A percentile compares a stretch with the other conserved stretches of the same genome.
Conservation (phyloP, 2,329 filamentous ascomycete species). For the Teratosphaeria pseudoeucalypti region DNA sequence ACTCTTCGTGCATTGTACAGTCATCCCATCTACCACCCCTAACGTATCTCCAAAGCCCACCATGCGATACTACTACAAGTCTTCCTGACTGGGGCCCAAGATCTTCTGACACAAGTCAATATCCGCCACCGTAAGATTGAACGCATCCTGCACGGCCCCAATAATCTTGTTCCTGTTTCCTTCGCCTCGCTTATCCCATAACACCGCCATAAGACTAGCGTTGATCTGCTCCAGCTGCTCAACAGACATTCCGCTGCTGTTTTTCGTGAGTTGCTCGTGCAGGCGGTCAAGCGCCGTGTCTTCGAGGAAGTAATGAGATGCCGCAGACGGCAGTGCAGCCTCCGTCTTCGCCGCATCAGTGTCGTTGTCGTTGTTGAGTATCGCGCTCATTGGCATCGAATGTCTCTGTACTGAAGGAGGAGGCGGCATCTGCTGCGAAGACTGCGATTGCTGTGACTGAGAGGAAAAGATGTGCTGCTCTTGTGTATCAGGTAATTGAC, state of each 20-base stretch:
- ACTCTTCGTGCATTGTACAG: neutral
- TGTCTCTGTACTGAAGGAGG: constrained; percentile 13
- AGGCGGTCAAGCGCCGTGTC: constrained; percentile 40
- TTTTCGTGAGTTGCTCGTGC: constrained; percentile 51
- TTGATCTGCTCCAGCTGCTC: constrained; percentile 95
- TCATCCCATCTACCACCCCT: neutral
- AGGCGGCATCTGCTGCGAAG: constrained; percentile 15
- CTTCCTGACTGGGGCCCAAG: constrained; percentile 29
- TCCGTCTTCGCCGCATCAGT: neutral
- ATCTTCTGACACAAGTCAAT: constrained; percentile 48
- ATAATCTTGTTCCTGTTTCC: constrained; percentile 75
- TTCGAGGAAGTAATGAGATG: neutral
- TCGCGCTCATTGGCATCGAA: constrained; percentile 12
- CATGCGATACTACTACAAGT: neutral
- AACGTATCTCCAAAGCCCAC: neutral
- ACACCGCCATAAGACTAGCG: constrained; percentile 76
- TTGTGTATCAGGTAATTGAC: constrained; percentile 56
- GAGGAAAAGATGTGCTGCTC: constrained; percentile 28
- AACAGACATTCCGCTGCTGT: constrained; percentile 69
- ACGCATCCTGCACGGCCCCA: constrained; percentile 52
- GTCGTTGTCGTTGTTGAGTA: constrained; percentile 33
- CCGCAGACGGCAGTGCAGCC: neutral
- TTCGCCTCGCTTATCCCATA: constrained; percentile 70
- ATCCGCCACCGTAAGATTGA: constrained; percentile 64
- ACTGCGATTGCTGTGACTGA: constrained; percentile 24